These are phyloP conservation scores for Solanum tarijense DNA, from an alignment of 257 asterid species.

Conservation along the genomic window DNA sequence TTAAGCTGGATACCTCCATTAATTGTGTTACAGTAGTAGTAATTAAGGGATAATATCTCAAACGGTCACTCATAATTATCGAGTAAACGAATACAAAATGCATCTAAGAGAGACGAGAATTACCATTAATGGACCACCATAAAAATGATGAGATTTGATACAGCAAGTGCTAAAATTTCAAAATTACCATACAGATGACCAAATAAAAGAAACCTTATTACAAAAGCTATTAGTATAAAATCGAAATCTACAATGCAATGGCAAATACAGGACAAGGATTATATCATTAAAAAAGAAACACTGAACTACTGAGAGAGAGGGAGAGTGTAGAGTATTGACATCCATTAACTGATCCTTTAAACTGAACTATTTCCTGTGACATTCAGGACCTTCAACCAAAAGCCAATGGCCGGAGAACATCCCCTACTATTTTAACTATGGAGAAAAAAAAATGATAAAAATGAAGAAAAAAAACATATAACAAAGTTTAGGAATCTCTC, in stretches of 20 bases:
- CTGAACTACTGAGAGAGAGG: background rate
- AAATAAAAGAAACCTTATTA: background rate
- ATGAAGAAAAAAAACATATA: slow-evolving; percentile 6
- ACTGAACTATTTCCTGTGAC: background rate
- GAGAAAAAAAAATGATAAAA: background rate
- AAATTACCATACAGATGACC: background rate
- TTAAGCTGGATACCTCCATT: background rate
- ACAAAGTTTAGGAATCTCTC: slow-evolving; percentile 5
- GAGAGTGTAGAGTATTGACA: background rate
- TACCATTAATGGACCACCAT: background rate
- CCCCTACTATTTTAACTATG: background rate
- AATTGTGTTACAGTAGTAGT: background rate
- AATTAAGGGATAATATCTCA: background rate
- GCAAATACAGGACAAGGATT: background rate
- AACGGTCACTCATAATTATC: background rate
- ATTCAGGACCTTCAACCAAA: background rate
- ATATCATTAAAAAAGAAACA: background rate
- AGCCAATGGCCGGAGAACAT: background rate
- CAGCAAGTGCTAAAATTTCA: background rate
- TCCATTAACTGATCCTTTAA: background rate
- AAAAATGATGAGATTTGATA: background rate
- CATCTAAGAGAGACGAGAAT: background rate
- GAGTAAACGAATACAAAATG: background rate
- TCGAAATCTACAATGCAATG: background rate
- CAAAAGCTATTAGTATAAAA: background rate